Evolutionary conservation across 352 stramenopile genomes (phyloP), one percentile per base, ranked within the genome.

Genomic region (Phytopythium helicoides): DNA sequence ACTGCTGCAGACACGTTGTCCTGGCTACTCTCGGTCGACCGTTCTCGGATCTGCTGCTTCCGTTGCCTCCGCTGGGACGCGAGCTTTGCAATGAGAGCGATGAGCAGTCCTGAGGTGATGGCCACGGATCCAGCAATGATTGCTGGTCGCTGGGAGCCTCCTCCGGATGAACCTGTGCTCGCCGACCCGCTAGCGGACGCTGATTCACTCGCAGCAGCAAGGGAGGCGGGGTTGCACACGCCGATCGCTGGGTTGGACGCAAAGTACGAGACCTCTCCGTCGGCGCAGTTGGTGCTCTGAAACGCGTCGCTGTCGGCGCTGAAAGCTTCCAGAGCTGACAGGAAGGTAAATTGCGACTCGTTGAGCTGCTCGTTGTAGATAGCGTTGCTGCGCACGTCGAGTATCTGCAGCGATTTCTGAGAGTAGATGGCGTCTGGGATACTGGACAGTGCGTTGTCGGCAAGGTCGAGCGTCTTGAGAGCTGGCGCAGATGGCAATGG

Each of bases 281-380:
- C 42, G 25, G 11, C 42, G 42, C 42, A 49, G 25, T 37, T 38
- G 42, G 14, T 10, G 26, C n/a, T 37, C 25, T 49, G 42, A 25
- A 49, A 49, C 23, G 42, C 42, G 26, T 49, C 42, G 21, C 7
- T 18, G 42, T 49, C 42, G 6, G 26, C 42, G 10, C 4, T 16
- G 2, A 49, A 19, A 1, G 5, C 2, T 6, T 49, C 42, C 12
- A 49, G 42, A 15, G 42, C 42, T 16, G 42, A 49, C 1, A 49
- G 25, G 25, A 49, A 26, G 9, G 25, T 25, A 28, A 23, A 49
- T 25, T 49, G 42, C 21, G 42, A 22, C 42, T 16, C 23, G 15
- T 12, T 36, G 25, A 49, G 42, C 25, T 6, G 15, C 42, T 15
- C 3, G 15, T 16, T 15, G 23, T 5, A 7, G 42, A 49, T 49